Base-by-base conservation (phyloP, 1,139 yeast species). In the Hyphopichia fennica region DNA sequence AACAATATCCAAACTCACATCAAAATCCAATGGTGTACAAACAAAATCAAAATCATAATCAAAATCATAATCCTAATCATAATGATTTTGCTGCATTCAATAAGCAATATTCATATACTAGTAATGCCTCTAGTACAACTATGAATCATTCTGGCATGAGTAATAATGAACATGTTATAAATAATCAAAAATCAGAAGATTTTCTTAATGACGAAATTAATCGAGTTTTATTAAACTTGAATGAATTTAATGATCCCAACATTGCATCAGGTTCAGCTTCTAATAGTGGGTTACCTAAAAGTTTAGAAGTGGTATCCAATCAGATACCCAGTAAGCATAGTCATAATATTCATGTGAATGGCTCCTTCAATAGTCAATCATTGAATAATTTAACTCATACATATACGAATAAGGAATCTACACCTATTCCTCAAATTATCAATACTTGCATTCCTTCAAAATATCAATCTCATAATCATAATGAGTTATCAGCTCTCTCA, bases 131-230 rank as follows among this genome's bases (percentile, higher is more conserved):
- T 7, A 23, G 11, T 23, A 23, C 27, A 7, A 23, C 7, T 23
- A 15, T 29, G 13, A 9, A 25, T 25, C 28, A 25, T n/a, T n/a
- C n/a, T n/a, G n/a, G n/a, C n/a, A 25, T 22, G 6, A 25, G 11
- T 25, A 25, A 7, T 11, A 5, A 25, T 25, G n/a, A 25, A 25
- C 28, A 25, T 8, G n/a, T 25, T 25, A 8, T 25, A n/a, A 15
- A 28, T 15, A 31, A 31, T 31, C 29, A 10, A 14, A 35, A 35
- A 14, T 16, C 37, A 16, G 37, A 25, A 11, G 32, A 25, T 16
- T 23, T 19, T n/a, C 35, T 56, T 23, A 55, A 58, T 30, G 59
- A 50, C 25, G 63, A 59, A 40, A 53, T 62, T 38, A 49, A 51
- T 41, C 41, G 50, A 17, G 65, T 59, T 9, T 45, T 60, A 32